Evolutionary conservation across 2,329 filamentous ascomycete genomes (phyloP).

Genomic region (Penicillium sp.): DNA sequence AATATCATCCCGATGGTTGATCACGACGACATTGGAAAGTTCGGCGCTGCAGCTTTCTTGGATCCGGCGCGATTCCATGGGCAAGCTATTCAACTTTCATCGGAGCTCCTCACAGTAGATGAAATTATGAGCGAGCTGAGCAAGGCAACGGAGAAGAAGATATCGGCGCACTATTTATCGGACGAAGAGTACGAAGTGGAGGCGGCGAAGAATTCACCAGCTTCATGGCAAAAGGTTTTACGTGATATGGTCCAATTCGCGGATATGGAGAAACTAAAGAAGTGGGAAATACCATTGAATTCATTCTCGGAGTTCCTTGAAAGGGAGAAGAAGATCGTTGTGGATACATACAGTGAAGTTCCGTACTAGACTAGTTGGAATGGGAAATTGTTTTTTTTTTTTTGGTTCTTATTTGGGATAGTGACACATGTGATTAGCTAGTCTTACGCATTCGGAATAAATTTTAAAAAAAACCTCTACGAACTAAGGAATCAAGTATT

Average conservation of each 20-base stretch:
- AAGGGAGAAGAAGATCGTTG: slow-evolving; percentile 32
- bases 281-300: slow-evolving; percentile 41
- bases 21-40: slow-evolving; percentile 46
- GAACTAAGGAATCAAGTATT: too few species aligned
- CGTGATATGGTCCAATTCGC: slow-evolving; percentile 34
- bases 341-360: slow-evolving; percentile 15
- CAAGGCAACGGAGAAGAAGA: slow-evolving; percentile 26
- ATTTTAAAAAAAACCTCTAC: too few species aligned
- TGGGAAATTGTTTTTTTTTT: not conserved
- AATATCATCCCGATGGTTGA: slow-evolving; percentile 44
- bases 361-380: not conserved
- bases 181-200: slow-evolving; percentile 41
- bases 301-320: slow-evolving; percentile 44
- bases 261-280: slow-evolving; percentile 28
- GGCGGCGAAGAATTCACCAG: slow-evolving; percentile 32
- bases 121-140: slow-evolving; percentile 38
- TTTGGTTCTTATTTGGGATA: too few species aligned
- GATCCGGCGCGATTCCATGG: slow-evolving; percentile 40
- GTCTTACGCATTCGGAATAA: too few species aligned
- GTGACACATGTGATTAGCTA: too few species aligned
- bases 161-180: slow-evolving; percentile 38
- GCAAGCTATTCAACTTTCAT: slow-evolving; percentile 40
- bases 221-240: slow-evolving; percentile 36
- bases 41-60: slow-evolving; percentile 43
- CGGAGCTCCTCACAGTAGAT: slow-evolving; percentile 37